These are phyloP conservation scores for Talaromyces pinophilus DNA, from an alignment of 2,329 filamentous ascomycete species.

Conservation along the genomic window DNA sequence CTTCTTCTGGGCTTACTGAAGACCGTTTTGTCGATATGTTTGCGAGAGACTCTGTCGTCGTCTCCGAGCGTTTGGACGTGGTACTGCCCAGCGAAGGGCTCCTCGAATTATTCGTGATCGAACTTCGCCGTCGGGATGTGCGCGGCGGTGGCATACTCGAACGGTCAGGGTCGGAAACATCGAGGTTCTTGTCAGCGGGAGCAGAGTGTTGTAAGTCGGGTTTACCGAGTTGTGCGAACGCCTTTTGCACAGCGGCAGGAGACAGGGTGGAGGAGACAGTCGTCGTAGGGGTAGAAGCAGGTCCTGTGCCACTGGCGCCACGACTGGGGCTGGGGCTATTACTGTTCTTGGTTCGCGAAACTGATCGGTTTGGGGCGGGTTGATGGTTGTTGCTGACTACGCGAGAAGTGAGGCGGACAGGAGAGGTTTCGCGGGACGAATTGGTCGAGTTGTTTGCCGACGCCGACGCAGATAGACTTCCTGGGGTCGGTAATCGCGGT, in stretches of 20 bases:
- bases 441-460: constrained; percentile 49
- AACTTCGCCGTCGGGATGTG: constrained; percentile 25
- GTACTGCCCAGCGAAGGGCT: constrained; percentile 13
- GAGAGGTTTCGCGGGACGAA: constrained; percentile 54
- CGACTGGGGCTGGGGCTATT: constrained; percentile 66
- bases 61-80: constrained; percentile 30
- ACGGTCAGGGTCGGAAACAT: constrained; percentile 67
- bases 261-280: constrained; percentile 50
- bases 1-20: constrained; percentile 29
- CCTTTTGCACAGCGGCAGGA: constrained; percentile 64
- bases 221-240: constrained; percentile 67
- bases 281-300: constrained; percentile 31
- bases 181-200: constrained; percentile 60
- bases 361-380: constrained; percentile 40
- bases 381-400: constrained; percentile 34
- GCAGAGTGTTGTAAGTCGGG: constrained; percentile 64
- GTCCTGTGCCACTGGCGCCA: constrained; percentile 43
- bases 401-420: constrained; percentile 39
- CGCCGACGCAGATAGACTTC: constrained; percentile 34
- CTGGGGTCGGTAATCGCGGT: constrained; percentile 35
- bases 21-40: constrained; percentile 42
- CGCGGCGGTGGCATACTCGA: constrained; percentile 43
- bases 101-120: constrained; percentile 20
- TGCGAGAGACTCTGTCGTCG: constrained; percentile 29
- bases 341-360: constrained; percentile 65